These are phyloP conservation scores for Penstemon eatonii DNA, from an alignment of 257 asterid species.

Conservation along the genomic window DNA sequence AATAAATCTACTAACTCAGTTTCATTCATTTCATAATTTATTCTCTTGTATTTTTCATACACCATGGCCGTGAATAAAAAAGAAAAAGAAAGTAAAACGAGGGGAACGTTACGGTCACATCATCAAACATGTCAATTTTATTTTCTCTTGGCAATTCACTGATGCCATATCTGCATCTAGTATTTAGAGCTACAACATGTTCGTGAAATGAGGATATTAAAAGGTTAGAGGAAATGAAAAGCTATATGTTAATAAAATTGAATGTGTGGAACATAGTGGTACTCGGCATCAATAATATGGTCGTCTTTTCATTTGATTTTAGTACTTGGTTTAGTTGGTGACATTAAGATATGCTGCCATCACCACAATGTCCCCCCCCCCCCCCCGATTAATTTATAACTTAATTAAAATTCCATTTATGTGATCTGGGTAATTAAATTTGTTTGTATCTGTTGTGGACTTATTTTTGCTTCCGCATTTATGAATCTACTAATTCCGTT, in stretches of 20 bases:
- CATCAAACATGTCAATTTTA: background rate
- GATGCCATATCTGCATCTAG: background rate
- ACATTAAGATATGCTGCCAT: too few relatives aligned
- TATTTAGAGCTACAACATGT: background rate
- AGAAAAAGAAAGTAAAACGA: too few relatives aligned
- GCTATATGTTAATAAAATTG: background rate
- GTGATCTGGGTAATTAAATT: too few relatives aligned
- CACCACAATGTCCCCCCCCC: too few relatives aligned
- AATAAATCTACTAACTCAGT: background rate
- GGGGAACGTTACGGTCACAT: background rate
- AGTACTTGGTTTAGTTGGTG: too few relatives aligned
- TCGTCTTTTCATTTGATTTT: background rate
- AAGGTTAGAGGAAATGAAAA: background rate
- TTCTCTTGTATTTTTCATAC: background rate
- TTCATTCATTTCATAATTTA: background rate
- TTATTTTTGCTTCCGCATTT: too few relatives aligned
- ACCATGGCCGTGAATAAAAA: background rate
- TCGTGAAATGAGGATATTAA: background rate
- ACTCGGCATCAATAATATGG: background rate
- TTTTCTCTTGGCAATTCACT: too few relatives aligned
- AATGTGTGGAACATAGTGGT: background rate
- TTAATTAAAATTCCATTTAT: too few relatives aligned
- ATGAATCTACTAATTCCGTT: too few relatives aligned
- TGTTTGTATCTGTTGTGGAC: too few relatives aligned
- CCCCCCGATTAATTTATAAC: too few relatives aligned